Base-by-base conservation (phyloP, 176 grass and related monocot genomes). In the Pharus latifolius region DNA sequence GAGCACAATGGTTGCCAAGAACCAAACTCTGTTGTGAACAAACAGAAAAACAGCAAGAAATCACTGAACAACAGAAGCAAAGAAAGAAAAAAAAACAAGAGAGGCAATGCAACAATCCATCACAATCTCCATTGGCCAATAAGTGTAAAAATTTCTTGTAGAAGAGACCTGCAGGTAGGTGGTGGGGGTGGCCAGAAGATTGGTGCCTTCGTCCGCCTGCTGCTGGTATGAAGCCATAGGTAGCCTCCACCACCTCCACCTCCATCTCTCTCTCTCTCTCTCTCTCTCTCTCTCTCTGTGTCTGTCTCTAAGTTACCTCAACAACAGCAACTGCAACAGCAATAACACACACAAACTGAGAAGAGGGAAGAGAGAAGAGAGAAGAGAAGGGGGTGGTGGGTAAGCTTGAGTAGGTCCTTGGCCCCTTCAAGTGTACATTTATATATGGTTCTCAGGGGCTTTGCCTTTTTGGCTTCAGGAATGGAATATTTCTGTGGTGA, bases 401-500 rank as follows among this genome's bases (percentile, higher is more conserved):
- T 66, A 25, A 34, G 63, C 8, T 2, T 60, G n/a, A 10, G 23
- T 11, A 42, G 50, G 35, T 72, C 42, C 41, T 35, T 28, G 35
- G 37, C 52, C 22, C 69, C 27, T 22, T 40, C n/a, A n/a, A n/a
- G 13, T 49, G 7, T 27, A 47, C 53, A 23, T 38, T 40, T 70
- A 70, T 70, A 70, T 69, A 23, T 67, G 26, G 65, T 33, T 51
- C 41, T 15, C 45, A 68, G 31, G 11, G 22, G 74, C 12, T 13
- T 20, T 48, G 53, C 53, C 76, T 29, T 69, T 27, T 49, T 48
- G 22, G 52, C 53, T 10, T 3, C 41, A 28, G 11, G 62, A 67
- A 78, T 37, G 11, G 62, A 67, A 78, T 37, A 67, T 78, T 47
- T 33, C 10, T 46, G 46, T 23, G n/a, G 33, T 9, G 49, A 60